Conservation (phyloP, 2,329 filamentous ascomycete species). For the Apiospora kogelbergensis region DNA sequence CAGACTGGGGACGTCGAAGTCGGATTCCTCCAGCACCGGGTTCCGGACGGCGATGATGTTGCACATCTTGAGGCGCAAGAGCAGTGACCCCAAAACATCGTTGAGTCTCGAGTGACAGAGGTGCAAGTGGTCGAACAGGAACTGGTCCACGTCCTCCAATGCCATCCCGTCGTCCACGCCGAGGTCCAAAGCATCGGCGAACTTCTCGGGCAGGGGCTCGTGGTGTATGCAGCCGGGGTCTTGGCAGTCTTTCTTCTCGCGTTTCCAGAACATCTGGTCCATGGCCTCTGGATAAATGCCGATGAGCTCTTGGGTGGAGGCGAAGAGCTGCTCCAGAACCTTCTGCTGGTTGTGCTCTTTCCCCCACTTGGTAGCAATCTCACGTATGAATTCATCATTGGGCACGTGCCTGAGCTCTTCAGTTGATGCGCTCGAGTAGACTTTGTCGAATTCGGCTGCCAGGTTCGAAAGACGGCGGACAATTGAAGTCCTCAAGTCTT, state of each 20-base stretch:
- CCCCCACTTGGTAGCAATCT: slow-evolving; percentile 23
- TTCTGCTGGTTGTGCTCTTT: slow-evolving; percentile 25
- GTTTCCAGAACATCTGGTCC: slow-evolving; percentile 18
- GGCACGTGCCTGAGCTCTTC: slow-evolving; percentile 26
- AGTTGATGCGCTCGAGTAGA: slow-evolving; percentile 21
- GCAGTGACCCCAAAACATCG: slow-evolving; percentile 36
- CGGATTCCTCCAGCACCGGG: slow-evolving; percentile 28
- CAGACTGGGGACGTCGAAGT: slow-evolving; percentile 39
- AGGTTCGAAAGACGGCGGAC: slow-evolving; percentile 15
- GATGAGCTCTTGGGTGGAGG: slow-evolving; percentile 33
- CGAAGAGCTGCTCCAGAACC: slow-evolving; percentile 36
- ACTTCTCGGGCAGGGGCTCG: slow-evolving; percentile 16
- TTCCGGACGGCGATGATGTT: slow-evolving; percentile 27
- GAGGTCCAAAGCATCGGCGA: slow-evolving; percentile 18
- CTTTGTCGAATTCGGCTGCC: slow-evolving; percentile 24
- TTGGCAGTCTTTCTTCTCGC: slow-evolving; percentile 23
- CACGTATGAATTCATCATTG: slow-evolving; percentile 20
- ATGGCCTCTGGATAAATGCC: slow-evolving; percentile 35
- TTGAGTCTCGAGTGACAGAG: slow-evolving; percentile 38
- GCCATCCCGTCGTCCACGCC: slow-evolving; percentile 10
- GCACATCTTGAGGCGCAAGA: slow-evolving; percentile 33
- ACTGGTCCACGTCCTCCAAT: slow-evolving; percentile 28
- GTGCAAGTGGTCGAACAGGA: slow-evolving; percentile 36
- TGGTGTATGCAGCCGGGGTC: slow-evolving; percentile 36
- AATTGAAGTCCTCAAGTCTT: slow-evolving; percentile 22